A percentile compares a stretch with the other conserved stretches of the same genome.
Conservation (phyloP, 75 land plant genomes). For the Pinus taeda region DNA sequence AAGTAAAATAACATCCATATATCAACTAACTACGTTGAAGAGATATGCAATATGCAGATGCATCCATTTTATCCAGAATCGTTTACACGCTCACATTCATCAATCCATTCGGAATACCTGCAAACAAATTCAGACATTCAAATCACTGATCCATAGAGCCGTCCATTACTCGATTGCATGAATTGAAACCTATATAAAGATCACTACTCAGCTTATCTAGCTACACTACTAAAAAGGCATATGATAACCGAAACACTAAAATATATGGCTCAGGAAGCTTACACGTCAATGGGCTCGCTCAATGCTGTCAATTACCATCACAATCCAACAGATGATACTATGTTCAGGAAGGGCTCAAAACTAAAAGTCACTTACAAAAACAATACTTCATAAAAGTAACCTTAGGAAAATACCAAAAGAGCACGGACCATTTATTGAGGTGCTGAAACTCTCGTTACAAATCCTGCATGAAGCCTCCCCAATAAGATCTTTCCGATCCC, state of each 20-base stretch:
- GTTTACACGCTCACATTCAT: conserved; percentile 83
- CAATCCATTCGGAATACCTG: conserved; percentile 80
- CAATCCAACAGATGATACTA: too few species aligned
- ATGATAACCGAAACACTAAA: too few species aligned
- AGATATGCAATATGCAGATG: too few species aligned
- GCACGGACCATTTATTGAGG: conserved; percentile 52
- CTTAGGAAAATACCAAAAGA: not conserved
- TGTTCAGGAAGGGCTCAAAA: not conserved
- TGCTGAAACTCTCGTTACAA: conserved; percentile 86
- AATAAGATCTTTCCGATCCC: conserved; percentile 77
- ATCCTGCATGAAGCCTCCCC: conserved; percentile 81
- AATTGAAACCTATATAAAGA: too few species aligned
- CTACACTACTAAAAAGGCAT: too few species aligned
- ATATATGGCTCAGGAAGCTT: too few species aligned
- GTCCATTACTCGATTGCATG: too few species aligned
- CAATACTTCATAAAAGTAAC: not conserved
- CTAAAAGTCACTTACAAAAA: conserved; percentile 6
- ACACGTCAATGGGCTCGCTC: conserved; percentile 84
- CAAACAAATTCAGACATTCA: too few species aligned
- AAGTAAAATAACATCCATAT: too few species aligned
- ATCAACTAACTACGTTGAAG: too few species aligned
- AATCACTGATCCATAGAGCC: too few species aligned
- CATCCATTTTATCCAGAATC: conserved; percentile 10
- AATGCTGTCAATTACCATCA: conserved; percentile 32
- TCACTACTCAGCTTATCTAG: too few species aligned